phyloP scores from a whole-genome alignment of 2,329 filamentous ascomycete genomes.

The Penicillium olsonii region DNA sequence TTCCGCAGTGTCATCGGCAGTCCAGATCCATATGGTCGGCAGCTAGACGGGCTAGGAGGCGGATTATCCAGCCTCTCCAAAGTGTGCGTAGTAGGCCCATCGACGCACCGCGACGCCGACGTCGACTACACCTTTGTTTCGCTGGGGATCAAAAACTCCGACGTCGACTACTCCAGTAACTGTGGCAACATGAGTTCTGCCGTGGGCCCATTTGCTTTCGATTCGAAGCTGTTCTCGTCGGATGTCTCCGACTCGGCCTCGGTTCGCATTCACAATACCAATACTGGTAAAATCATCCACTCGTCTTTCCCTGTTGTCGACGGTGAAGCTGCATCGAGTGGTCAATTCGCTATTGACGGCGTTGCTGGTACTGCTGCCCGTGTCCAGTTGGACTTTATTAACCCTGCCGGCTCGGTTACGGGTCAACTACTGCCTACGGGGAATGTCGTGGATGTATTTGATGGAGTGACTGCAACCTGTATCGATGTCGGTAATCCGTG shows the following conservation, averaged over 20 bases:
- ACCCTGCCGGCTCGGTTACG: slow-evolving; percentile 65
- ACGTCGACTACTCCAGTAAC: slow-evolving; percentile 68
- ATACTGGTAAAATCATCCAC: slow-evolving; percentile 66
- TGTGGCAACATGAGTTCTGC: slow-evolving; percentile 74
- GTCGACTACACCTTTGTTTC: slow-evolving; percentile 73
- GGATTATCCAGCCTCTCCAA: slow-evolving; percentile 71
- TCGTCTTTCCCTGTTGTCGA: slow-evolving; percentile 57
- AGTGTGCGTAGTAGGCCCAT: slow-evolving; percentile 64
- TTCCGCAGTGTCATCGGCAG: slow-evolving; percentile 64
- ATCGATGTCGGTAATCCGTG: slow-evolving; percentile 67
- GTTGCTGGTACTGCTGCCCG: slow-evolving; percentile 60
- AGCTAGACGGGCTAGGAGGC: slow-evolving; percentile 71
- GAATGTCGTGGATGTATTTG: slow-evolving; percentile 53
- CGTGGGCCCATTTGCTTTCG: slow-evolving; percentile 66
- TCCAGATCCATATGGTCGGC: slow-evolving; percentile 66
- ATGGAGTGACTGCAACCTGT: slow-evolving; percentile 55
- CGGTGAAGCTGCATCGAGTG: slow-evolving; percentile 51
- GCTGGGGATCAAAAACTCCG: slow-evolving; percentile 62
- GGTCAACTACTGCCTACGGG: slow-evolving; percentile 64
- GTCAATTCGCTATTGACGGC: slow-evolving; percentile 64
- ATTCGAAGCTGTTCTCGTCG: slow-evolving; percentile 52
- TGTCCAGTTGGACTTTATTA: slow-evolving; percentile 62
- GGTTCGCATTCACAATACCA: slow-evolving; percentile 69
- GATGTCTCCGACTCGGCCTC: slow-evolving; percentile 26
- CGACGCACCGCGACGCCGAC: slow-evolving; percentile 53